phyloP scores from a whole-genome alignment of 805 yeast species.

The Candida insectorum region DNA sequence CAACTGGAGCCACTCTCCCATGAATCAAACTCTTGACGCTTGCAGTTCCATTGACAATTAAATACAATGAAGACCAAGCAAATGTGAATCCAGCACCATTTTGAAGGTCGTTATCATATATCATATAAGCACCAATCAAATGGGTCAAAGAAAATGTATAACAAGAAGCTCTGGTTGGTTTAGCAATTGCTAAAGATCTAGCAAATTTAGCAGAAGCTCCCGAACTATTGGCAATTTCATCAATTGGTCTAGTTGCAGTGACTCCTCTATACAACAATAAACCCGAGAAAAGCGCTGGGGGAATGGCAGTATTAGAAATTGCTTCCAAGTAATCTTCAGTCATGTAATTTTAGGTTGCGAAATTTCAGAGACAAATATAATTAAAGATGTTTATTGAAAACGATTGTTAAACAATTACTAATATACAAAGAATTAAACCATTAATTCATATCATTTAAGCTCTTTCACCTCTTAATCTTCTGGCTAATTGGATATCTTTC shows the following conservation, averaged over 20 bases:
- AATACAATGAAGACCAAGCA: conserved; percentile 79
- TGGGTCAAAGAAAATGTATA: conserved; percentile 59
- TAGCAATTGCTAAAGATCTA: conserved; percentile 16
- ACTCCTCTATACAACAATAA: conserved; percentile 15
- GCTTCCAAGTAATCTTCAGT: conserved; percentile 15
- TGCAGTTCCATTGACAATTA: conserved; percentile 66
- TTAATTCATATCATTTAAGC: conserved; percentile 20
- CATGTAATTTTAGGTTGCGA: background rate
- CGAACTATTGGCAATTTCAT: conserved; percentile 13
- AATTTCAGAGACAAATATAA: background rate
- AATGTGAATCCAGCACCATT: conserved; percentile 78
- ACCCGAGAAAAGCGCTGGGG: conserved; percentile 18
- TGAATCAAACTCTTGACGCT: conserved; percentile 50
- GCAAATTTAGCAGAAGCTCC: conserved; percentile 19
- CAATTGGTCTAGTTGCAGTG: conserved; percentile 13
- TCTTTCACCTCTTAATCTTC: conserved; percentile 50
- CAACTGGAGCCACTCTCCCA: conserved; percentile 61
- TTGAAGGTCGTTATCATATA: conserved; percentile 68
- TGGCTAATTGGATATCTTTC: conserved; percentile 48
- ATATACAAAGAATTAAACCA: conserved; percentile 8
- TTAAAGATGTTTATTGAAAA: too few relatives aligned
- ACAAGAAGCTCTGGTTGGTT: conserved; percentile 42
- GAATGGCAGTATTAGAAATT: too few relatives aligned
- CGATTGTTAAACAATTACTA: conserved; percentile 5
- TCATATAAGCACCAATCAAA: conserved; percentile 69